Conservation (phyloP, 352 stramenopile genomes). For the Phytophthora constricta region DNA sequence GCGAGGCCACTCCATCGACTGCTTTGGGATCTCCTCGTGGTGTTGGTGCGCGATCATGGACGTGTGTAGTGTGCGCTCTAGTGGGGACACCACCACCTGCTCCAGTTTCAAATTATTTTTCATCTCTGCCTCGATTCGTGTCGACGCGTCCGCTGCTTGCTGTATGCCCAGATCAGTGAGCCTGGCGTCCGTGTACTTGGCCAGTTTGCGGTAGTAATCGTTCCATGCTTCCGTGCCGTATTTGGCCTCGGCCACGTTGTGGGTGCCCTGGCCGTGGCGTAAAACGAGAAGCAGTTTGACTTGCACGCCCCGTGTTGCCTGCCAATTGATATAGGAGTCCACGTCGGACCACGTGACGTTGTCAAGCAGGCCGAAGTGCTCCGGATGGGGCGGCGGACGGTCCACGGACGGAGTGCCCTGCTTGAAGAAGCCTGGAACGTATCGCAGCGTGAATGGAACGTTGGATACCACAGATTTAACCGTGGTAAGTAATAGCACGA, state of each 20-base stretch:
- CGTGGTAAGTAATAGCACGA: too few species aligned
- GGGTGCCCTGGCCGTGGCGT: slow-evolving; percentile 30
- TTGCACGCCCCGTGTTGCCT: slow-evolving; percentile 15
- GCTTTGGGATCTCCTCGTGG: slow-evolving; percentile 27
- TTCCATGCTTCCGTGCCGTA: slow-evolving; percentile 36
- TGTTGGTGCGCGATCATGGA: slow-evolving; percentile 31
- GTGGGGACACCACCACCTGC: slow-evolving; percentile 28
- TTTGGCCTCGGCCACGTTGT: slow-evolving; percentile 34
- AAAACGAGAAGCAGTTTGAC: slow-evolving; percentile 41
- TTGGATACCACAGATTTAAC: neutral
- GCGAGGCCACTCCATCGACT: slow-evolving; percentile 33
- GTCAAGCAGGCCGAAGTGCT: slow-evolving; percentile 34
- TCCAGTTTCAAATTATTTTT: slow-evolving; percentile 16
- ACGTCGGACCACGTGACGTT: slow-evolving; percentile 42
- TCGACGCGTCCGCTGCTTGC: slow-evolving; percentile 18
- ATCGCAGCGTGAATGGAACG: slow-evolving; percentile 37
- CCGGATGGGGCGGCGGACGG: slow-evolving; percentile 8
- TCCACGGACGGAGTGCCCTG: slow-evolving; percentile 27
- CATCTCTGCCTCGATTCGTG: slow-evolving; percentile 20
- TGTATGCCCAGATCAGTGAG: slow-evolving; percentile 28
- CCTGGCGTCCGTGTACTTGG: slow-evolving; percentile 34
- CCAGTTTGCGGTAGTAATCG: slow-evolving; percentile 34
- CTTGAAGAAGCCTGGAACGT: slow-evolving; percentile 45
- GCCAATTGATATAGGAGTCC: slow-evolving; percentile 30
- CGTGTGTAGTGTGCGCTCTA: slow-evolving; percentile 37